Conservation (phyloP, 179 eudicot species). For the Amaranthus tricolor region DNA sequence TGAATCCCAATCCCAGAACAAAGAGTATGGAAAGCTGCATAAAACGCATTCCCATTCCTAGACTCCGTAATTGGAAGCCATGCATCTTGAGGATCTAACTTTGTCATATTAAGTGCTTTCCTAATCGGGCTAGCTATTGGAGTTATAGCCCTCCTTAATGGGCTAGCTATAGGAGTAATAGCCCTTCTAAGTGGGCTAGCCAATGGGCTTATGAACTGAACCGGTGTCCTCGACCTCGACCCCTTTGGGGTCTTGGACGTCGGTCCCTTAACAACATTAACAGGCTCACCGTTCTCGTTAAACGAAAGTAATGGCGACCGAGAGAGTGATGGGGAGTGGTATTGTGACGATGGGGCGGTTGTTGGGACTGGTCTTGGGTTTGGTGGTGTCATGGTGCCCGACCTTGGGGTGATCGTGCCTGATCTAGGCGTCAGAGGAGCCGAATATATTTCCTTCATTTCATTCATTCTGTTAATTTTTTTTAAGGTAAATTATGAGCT, state of each 20-base stretch:
- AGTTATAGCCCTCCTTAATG: slow-evolving; percentile 40
- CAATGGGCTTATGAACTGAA: slow-evolving; percentile 61
- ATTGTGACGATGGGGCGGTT: slow-evolving; percentile 46
- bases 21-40: slow-evolving; percentile 82
- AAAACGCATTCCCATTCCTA: slow-evolving; percentile 79
- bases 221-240: slow-evolving; percentile 54
- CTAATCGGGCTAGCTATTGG: slow-evolving; percentile 75
- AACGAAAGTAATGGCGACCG: slow-evolving; percentile 62
- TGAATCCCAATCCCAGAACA: slow-evolving; percentile 90
- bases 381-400: slow-evolving; percentile 19
- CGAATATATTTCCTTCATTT: slow-evolving; percentile 38
- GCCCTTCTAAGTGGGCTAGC: slow-evolving; percentile 40
- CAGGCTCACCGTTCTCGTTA: slow-evolving; percentile 25
- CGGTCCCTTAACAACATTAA: slow-evolving; percentile 11
- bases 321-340: slow-evolving; percentile 56
- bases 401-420: slow-evolving; percentile 26
- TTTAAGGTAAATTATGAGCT: not conserved
- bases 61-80: slow-evolving; percentile 97
- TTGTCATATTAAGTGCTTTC: slow-evolving; percentile 63
- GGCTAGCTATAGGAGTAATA: slow-evolving; percentile 65
- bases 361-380: slow-evolving; percentile 27
- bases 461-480: slow-evolving; percentile 23
- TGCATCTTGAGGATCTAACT: slow-evolving; percentile 78
- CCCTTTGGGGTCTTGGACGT: slow-evolving; percentile 22
- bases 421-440: slow-evolving; percentile 40